Base-by-base conservation (phyloP, 2,329 filamentous ascomycete genomes). In the Xenosphaeropsis pyriputrescens region DNA sequence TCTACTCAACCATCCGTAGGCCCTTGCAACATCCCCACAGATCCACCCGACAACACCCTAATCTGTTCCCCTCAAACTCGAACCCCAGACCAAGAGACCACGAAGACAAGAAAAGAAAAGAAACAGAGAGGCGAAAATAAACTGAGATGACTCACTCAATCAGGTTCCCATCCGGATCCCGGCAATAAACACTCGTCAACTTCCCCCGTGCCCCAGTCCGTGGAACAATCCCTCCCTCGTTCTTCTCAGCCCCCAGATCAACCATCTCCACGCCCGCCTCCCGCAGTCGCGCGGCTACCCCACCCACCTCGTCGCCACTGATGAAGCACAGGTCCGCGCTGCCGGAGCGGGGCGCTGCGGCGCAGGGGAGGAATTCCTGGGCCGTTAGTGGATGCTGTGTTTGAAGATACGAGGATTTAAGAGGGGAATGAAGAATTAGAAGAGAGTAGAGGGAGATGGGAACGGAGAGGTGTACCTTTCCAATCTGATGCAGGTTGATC, bases 301-400 rank as follows among this genome's bases (percentile, higher is more conserved):
- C 52, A 2, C 65, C 60, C 2, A 77, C 60, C 5, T 62, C 57
- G 7, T 67, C 61, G 5, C 70, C 57, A 0, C 72, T 63, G 18
- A 78, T 49, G 39, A 78, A 78, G 47, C 72, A 77, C 26, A 78
- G 41, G 49, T 78, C 73, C 9, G 65, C 71, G 9, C 67, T 72
- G 0, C 74, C 74, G 0, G 69, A 67, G 38, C 67, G 57, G 0
- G 70, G 70, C 9, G 54, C 60, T 3, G 50, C 49, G 0, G 72
- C 73, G 48, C 75, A 75, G 3, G 73, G 72, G 41, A 73, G 68
- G 44, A 75, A 76, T 26, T 26, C 22, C 22, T 26, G 8, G 8
- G 8, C 8, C 8, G 3, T 26, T 26, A 26, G 22, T 9, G 5
- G 8, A 9, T 9, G 22, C n/a, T n/a, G n/a, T n/a, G n/a, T n/a